A percentile compares a stretch with the other conserved stretches of the same genome.
Evolutionary conservation across 441 rosid genomes (phyloP).

Genomic region (Theobroma grandiflorum): DNA sequence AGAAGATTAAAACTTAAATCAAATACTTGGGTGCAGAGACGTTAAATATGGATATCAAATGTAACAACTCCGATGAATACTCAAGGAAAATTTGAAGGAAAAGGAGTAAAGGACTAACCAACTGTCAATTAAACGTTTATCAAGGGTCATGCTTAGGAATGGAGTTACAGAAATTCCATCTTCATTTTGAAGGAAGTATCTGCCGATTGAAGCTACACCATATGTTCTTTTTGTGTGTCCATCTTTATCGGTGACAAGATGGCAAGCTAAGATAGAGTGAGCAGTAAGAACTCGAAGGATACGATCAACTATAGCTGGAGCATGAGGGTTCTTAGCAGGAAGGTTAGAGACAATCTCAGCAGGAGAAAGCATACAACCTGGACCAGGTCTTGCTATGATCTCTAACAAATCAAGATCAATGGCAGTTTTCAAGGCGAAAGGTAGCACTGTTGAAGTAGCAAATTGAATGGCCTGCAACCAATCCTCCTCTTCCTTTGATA

Average conservation of each 20-base stretch:
- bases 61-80: no score
- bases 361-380: neutral
- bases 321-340: neutral
- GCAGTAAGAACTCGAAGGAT: conserved; percentile 13
- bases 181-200: neutral
- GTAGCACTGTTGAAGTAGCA: neutral
- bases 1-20: no score
- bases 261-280: conserved; percentile 24
- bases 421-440: conserved; percentile 5
- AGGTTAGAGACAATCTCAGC: conserved; percentile 27
- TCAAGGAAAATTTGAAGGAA: no score
- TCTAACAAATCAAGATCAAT: conserved; percentile 21
- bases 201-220: conserved; percentile 14
- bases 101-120: no score
- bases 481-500: neutral
- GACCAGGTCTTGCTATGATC: conserved; percentile 1
- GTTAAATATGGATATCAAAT: no score
- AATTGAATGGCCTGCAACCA: conserved; percentile 19
- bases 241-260: conserved; percentile 2
- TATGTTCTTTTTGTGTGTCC: conserved; percentile 18
- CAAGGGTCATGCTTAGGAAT: neutral
- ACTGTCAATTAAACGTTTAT: no score
- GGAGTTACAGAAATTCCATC: neutral
- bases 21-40: no score
- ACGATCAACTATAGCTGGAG: conserved; percentile 15